phyloP scores from a whole-genome alignment of 2,329 filamentous ascomycete genomes.

The Colletotrichum sp. region DNA sequence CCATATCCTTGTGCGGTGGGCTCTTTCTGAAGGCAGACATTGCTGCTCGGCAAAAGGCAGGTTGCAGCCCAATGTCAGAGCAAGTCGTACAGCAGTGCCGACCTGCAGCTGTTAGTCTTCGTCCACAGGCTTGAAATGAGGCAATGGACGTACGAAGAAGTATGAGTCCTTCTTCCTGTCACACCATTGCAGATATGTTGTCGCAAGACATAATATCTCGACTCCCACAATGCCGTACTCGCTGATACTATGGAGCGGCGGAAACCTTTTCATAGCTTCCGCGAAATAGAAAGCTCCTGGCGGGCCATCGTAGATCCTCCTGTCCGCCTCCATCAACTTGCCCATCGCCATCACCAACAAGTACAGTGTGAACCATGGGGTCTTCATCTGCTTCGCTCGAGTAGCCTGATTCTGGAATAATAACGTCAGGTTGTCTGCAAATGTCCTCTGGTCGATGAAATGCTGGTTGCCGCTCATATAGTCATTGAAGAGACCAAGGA shows the following conservation, averaged over 20 bases:
- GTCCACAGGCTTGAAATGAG: accelerated
- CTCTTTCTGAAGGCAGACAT: slow-evolving; percentile 29
- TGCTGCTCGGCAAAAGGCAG: slow-evolving; percentile 28
- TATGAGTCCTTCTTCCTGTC: slow-evolving; percentile 33
- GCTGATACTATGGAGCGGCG: slow-evolving; percentile 28
- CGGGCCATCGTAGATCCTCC: slow-evolving; percentile 19
- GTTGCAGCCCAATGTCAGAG: slow-evolving; percentile 30
- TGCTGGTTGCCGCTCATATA: slow-evolving; percentile 32
- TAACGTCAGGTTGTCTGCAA: slow-evolving; percentile 28
- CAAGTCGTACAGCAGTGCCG: slow-evolving; percentile 29
- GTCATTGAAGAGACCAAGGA: slow-evolving; percentile 28
- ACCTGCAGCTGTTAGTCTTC: slow-evolving; percentile 16
- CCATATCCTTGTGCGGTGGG: slow-evolving; percentile 30
- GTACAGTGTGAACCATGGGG: slow-evolving; percentile 31
- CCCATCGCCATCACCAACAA: slow-evolving; percentile 34
- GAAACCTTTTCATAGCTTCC: slow-evolving; percentile 28
- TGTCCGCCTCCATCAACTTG: slow-evolving; percentile 28
- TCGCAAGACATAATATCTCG: slow-evolving; percentile 29
- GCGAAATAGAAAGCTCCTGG: slow-evolving; percentile 30
- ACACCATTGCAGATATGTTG: slow-evolving; percentile 32
- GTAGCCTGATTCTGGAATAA: slow-evolving; percentile 27
- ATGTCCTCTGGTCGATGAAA: slow-evolving; percentile 30
- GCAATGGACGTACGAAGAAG: slow-evolving; percentile 24
- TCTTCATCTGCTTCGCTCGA: slow-evolving; percentile 23
- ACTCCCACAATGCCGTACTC: slow-evolving; percentile 29